Conservation (phyloP, 164 flowering plant species). For the Dillenia suffruticosa region DNA sequence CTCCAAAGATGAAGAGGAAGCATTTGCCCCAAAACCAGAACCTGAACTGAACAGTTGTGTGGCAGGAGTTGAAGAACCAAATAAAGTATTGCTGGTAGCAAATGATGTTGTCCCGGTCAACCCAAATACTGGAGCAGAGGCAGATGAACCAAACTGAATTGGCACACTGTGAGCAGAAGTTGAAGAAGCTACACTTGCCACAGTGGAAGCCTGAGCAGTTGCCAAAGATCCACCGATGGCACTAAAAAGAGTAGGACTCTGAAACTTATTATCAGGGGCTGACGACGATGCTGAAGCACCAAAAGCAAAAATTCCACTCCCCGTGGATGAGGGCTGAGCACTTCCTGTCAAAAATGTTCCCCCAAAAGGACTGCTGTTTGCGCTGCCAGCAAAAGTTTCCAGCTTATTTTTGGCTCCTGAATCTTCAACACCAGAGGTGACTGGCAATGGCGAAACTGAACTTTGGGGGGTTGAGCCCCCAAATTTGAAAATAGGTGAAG, state of each 20-base stretch:
- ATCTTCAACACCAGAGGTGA: slow-evolving; percentile 18
- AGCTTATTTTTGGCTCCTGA: slow-evolving; percentile 25
- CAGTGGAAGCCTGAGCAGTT: slow-evolving; percentile 23
- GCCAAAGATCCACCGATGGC: slow-evolving; percentile 24
- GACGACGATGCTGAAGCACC: slow-evolving; percentile 28
- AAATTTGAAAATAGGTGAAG: slow-evolving; percentile 32
- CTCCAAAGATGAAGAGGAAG: slow-evolving; percentile 3
- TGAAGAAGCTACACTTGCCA: slow-evolving; percentile 27
- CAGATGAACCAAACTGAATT: slow-evolving; percentile 45
- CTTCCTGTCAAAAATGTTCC: slow-evolving; percentile 17
- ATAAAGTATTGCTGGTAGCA: slow-evolving; percentile 30
- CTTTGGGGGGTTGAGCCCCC: slow-evolving; percentile 18
- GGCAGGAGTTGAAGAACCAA: slow-evolving; percentile 36
- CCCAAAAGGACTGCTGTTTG: slow-evolving; percentile 19
- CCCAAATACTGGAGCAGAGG: slow-evolving; percentile 38
- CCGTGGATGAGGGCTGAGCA: slow-evolving; percentile 10
- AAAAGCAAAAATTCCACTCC: slow-evolving; percentile 36
- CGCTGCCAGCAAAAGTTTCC: slow-evolving; percentile 24
- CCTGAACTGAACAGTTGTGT: slow-evolving; percentile 26
- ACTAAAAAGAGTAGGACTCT: slow-evolving; percentile 23
- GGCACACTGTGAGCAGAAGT: slow-evolving; percentile 32
- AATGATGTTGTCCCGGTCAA: slow-evolving; percentile 29
- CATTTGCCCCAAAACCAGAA: slow-evolving; percentile 6
- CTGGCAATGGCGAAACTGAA: slow-evolving; percentile 22
- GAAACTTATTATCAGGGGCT: slow-evolving; percentile 25